These are phyloP conservation scores for Debaryomycetaceae sp. DNA, from an alignment of 1,139 yeast species.

Conservation along the genomic window DNA sequence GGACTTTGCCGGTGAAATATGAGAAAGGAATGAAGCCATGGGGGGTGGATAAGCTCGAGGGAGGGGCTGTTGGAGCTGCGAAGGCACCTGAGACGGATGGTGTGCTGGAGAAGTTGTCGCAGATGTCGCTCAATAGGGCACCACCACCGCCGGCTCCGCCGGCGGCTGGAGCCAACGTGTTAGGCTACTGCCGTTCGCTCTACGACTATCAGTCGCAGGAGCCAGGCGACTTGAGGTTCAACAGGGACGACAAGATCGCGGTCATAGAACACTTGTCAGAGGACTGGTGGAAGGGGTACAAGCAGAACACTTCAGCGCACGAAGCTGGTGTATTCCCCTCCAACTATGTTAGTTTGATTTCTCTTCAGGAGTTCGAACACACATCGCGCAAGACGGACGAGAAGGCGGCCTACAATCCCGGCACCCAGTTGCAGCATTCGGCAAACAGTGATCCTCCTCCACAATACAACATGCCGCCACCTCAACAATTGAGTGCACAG, in stretches of 20 bases:
- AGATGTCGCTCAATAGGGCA: conserved; percentile 13
- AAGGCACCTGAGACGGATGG: not conserved
- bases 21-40: conserved; percentile 53
- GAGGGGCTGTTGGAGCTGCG: not conserved
- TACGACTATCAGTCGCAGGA: conserved; percentile 68
- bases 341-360: conserved; percentile 64
- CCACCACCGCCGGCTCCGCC: conserved; percentile 21
- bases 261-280: conserved; percentile 71
- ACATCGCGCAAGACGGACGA: conserved; percentile 10
- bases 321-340: conserved; percentile 84
- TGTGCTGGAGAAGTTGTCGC: conserved; percentile 22
- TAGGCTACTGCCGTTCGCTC: conserved; percentile 56
- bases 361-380: conserved; percentile 29
- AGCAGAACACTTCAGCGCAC: conserved; percentile 35
- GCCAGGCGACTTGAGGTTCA: conserved; percentile 64
- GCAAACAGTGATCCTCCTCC: conserved; percentile 10
- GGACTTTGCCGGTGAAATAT: conserved; percentile 59
- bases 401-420: conserved; percentile 16
- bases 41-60: conserved; percentile 39
- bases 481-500: conserved; percentile 15
- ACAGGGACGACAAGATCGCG: conserved; percentile 64
- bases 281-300: conserved; percentile 90
- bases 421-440: conserved; percentile 4
- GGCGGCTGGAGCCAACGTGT: conserved; percentile 17
- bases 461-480: conserved; percentile 13